Evolutionary conservation across 169 alveolate species (phyloP), one percentile per base, ranked within the genome.

Genomic region (Nephromyces sp.): DNA sequence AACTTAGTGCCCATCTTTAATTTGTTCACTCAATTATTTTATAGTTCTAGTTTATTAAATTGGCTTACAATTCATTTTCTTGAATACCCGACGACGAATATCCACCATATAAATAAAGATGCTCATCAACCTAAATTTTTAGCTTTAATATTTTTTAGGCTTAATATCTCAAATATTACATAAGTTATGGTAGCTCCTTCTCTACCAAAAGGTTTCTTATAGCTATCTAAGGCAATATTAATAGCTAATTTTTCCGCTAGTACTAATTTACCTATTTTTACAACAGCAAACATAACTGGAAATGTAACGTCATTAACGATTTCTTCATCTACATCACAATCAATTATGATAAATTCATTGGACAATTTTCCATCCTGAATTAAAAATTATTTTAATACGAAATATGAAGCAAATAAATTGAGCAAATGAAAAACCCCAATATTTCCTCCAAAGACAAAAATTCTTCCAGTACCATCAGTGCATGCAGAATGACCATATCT

Each of bases 401-500:
- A 15, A 66, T 1, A n/a, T n/a, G n/a, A n/a, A n/a, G n/a, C n/a
- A n/a, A n/a, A n/a, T n/a, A n/a, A n/a, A n/a, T n/a, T 3, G 3
- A 2, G 24, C 28, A n/a, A n/a, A n/a, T n/a, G n/a, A n/a, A n/a
- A n/a, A 33, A 52, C 83, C 52, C 72, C 79, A 32, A 66, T 77
- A 61, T 43, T 71, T 15, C 83, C 83, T 0, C 83, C 83, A 31
- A 77, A 77, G 0, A 77, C 66, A 30, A 64, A 77, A 0, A 77
- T 63, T 25, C 67, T 77, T 29, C 70, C 80, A 43, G 57, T 15
- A 6, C 83, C 83, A n/a, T 71, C 83, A 0, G 76, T 71, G 8
- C 80, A 65, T 1, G 83, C 67, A 0, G 83, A 74, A 25, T 77
- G 83, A 52, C 83, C 83, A n/a, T 72, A 62, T 32, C 83, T 72